Percentiles rank a stretch among this genome's conserved stretches.
phyloP scores from a whole-genome alignment of 805 yeast genomes.

The Kregervanrija pseudodelftensis region DNA sequence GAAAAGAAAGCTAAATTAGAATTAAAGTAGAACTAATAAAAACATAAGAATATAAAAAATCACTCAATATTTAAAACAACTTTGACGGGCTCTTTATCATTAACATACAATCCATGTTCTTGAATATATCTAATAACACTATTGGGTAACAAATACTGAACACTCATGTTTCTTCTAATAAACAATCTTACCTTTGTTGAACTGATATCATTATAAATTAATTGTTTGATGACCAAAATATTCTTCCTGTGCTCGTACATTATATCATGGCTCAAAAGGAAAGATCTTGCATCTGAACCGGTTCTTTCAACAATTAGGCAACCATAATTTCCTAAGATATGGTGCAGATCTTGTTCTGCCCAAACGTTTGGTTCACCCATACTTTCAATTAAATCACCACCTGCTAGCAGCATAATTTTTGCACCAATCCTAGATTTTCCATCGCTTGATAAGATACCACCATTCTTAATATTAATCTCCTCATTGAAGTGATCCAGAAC shows the following conservation, averaged over 20 bases:
- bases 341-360: constrained; percentile 94
- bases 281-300: constrained; percentile 91
- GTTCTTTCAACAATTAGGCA: constrained; percentile 96
- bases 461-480: constrained; percentile 84
- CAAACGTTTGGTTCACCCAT: constrained; percentile 99
- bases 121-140: constrained; percentile 91
- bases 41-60: background rate
- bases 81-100: constrained; percentile 90
- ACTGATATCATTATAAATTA: constrained; percentile 91
- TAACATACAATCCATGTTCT: constrained; percentile 78
- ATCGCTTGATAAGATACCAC: constrained; percentile 59
- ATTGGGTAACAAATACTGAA: constrained; percentile 89
- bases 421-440: constrained; percentile 61
- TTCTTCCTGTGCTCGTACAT: constrained; percentile 96
- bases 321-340: constrained; percentile 91
- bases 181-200: constrained; percentile 92
- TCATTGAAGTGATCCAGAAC: constrained; percentile 95
- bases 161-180: constrained; percentile 92
- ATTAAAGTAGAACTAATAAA: background rate
- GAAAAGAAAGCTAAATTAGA: background rate
- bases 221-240: constrained; percentile 88
- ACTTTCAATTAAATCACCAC: constrained; percentile 94
- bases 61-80: constrained; percentile 47
- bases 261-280: constrained; percentile 86
- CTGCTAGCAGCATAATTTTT: constrained; percentile 92